Conservation (phyloP, 352 stramenopile species). For the Phytopythium sindhum region DNA sequence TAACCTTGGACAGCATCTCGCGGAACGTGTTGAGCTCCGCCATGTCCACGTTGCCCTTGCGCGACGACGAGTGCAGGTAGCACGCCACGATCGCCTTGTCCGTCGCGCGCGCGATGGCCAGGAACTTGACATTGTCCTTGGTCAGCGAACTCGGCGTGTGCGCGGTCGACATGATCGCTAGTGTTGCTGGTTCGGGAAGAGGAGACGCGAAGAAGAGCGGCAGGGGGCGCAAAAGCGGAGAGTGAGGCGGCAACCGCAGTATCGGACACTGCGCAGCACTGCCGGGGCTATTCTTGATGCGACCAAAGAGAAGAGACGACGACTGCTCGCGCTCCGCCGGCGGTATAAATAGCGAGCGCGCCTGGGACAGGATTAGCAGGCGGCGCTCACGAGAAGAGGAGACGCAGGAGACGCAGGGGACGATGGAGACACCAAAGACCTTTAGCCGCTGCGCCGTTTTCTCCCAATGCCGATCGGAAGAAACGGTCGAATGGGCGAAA, state of each 20-base stretch:
- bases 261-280: neutral
- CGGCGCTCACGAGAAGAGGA: too few relatives aligned
- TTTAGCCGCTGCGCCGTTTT: too few relatives aligned
- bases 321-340: neutral
- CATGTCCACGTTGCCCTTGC: slow-evolving; percentile 38
- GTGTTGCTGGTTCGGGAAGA: slow-evolving; percentile 12
- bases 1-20: slow-evolving; percentile 82
- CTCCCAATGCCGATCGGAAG: too few relatives aligned
- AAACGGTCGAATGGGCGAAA: too few relatives aligned
- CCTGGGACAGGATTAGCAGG: too few relatives aligned
- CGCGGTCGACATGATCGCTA: slow-evolving; percentile 14
- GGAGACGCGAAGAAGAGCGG: neutral
- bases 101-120: slow-evolving; percentile 72
- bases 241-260: neutral
- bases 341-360: too few relatives aligned
- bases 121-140: slow-evolving; percentile 82
- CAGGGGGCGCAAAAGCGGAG: neutral
- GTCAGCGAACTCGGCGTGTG: slow-evolving; percentile 40
- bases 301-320: neutral
- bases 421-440: too few relatives aligned
- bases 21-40: slow-evolving; percentile 62
- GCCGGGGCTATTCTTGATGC: slow-evolving; percentile 4
- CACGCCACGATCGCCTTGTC: slow-evolving; percentile 80
- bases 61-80: slow-evolving; percentile 62
- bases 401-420: too few relatives aligned